phyloP scores from a whole-genome alignment of 2,329 filamentous ascomycete genomes.

The Xylariaceae sp. region DNA sequence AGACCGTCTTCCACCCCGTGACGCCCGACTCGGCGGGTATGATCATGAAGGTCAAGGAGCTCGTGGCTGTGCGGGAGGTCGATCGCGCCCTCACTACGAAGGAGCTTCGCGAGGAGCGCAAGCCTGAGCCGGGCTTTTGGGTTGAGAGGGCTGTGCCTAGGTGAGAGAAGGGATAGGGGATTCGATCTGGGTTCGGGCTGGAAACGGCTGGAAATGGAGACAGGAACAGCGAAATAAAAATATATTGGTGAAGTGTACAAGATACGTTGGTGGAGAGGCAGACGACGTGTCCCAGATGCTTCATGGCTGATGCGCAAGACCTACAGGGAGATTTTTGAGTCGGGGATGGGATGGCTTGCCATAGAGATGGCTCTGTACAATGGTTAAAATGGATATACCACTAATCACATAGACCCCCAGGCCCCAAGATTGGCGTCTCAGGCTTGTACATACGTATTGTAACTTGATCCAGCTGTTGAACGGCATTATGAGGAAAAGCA shows the following conservation, averaged over 20 bases:
- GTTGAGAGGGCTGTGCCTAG: slow-evolving; percentile 64
- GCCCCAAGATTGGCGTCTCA: neutral
- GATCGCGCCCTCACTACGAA: slow-evolving; percentile 65
- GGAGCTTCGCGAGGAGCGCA: slow-evolving; percentile 74
- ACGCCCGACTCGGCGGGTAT: slow-evolving; percentile 82
- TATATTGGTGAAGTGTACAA: too few species aligned
- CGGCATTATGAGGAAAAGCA: neutral
- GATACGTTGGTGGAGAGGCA: neutral
- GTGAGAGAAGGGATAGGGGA: slow-evolving; percentile 30
- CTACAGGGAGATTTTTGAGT: neutral
- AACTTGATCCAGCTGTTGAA: slow-evolving; percentile 7
- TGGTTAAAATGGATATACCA: slow-evolving; percentile 3
- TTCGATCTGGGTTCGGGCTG: too few species aligned
- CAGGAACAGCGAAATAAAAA: too few species aligned
- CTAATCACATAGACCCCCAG: neutral
- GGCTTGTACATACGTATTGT: slow-evolving; percentile 21
- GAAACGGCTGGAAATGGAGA: too few species aligned
- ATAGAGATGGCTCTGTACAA: neutral
- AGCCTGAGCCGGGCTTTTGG: slow-evolving; percentile 81
- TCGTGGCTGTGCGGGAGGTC: slow-evolving; percentile 84
- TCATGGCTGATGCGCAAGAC: neutral
- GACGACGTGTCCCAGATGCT: neutral
- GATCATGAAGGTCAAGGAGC: slow-evolving; percentile 92
- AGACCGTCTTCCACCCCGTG: slow-evolving; percentile 89
- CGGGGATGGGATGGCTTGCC: neutral